These are phyloP conservation scores for Penstemon barbatus DNA, from an alignment of 257 asterid species.

Conservation along the genomic window DNA sequence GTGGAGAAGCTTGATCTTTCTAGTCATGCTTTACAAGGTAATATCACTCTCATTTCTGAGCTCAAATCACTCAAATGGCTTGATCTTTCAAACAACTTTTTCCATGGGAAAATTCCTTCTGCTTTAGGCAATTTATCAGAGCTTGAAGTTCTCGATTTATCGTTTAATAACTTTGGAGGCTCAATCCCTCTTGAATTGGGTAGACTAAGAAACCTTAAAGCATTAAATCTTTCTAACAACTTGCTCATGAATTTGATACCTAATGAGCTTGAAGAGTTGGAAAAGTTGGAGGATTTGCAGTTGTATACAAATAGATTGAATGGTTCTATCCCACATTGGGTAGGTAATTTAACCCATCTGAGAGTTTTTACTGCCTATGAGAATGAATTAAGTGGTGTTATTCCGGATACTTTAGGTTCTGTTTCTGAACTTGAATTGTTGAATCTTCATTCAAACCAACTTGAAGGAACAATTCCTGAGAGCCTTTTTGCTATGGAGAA, in stretches of 20 bases:
- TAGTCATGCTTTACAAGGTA: conserved; percentile 71
- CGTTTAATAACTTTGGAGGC: conserved; percentile 68
- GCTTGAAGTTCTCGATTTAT: conserved; percentile 90
- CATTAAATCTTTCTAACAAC: conserved; percentile 71
- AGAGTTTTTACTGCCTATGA: conserved; percentile 83
- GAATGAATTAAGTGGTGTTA: conserved; percentile 65
- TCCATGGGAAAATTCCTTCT: conserved; percentile 68
- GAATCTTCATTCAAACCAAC: conserved; percentile 84
- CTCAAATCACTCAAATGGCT: conserved; percentile 77
- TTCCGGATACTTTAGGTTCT: conserved; percentile 73
- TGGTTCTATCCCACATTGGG: conserved; percentile 86
- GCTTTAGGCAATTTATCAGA: conserved; percentile 57
- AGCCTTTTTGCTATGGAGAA: conserved; percentile 73
- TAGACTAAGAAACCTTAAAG: conserved; percentile 51
- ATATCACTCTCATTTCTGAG: conserved; percentile 64
- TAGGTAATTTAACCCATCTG: conserved; percentile 62
- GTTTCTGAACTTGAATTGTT: conserved; percentile 52
- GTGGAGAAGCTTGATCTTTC: conserved; percentile 88
- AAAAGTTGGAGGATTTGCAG: conserved; percentile 64
- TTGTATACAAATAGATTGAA: conserved; percentile 61
- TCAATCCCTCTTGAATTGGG: conserved; percentile 66
- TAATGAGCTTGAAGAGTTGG: conserved; percentile 56
- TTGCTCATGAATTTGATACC: conserved; percentile 60
- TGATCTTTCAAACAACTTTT: conserved; percentile 80
- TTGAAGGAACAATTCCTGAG: conserved; percentile 83